Percentiles rank a stretch among this genome's conserved stretches.
phyloP scores from a whole-genome alignment of 1,284 basidiomycete genomes.

The Cutaneotrichosporon mucoides region DNA sequence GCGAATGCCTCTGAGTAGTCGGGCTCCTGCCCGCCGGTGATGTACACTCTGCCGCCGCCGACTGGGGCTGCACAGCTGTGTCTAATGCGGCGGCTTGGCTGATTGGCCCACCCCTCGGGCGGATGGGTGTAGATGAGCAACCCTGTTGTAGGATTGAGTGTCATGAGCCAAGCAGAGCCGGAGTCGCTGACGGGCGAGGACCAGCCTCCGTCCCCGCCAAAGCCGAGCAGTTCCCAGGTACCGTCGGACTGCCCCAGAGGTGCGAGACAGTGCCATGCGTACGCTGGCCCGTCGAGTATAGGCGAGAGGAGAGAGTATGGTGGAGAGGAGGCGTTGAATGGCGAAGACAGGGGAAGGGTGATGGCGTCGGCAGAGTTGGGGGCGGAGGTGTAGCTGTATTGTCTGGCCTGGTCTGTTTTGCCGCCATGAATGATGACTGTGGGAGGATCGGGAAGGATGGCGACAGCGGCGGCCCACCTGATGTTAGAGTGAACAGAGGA shows the following conservation, averaged over 20 bases:
- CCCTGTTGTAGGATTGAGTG: constrained; percentile 25
- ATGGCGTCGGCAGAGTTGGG: constrained; percentile 67
- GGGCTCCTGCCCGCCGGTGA: constrained; percentile 69
- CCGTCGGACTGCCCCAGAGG: constrained; percentile 55
- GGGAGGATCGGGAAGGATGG: constrained; percentile 56
- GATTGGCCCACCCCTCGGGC: constrained; percentile 57
- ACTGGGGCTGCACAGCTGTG: constrained; percentile 59
- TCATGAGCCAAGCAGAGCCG: constrained; percentile 60
- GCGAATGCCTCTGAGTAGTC: constrained; percentile 66
- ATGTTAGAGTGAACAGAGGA: not conserved
- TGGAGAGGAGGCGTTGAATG: constrained; percentile 60
- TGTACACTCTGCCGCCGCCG: constrained; percentile 54
- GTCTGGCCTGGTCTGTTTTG: constrained; percentile 64
- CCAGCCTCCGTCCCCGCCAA: constrained; percentile 66
- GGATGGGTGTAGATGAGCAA: constrained; percentile 43
- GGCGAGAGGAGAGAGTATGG: constrained; percentile 52
- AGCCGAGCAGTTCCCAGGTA: constrained; percentile 54
- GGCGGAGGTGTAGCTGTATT: constrained; percentile 67
- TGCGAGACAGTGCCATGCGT: constrained; percentile 77
- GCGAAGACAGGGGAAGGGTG: constrained; percentile 59
- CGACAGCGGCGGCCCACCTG: constrained; percentile 77
- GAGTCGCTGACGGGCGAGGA: constrained; percentile 54
- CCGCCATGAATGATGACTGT: constrained; percentile 71
- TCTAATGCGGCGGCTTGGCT: constrained; percentile 68
- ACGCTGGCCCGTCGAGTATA: constrained; percentile 54